Evolutionary conservation across 306 rosid genomes (phyloP).

Genomic region (Corylus heterophylla): DNA sequence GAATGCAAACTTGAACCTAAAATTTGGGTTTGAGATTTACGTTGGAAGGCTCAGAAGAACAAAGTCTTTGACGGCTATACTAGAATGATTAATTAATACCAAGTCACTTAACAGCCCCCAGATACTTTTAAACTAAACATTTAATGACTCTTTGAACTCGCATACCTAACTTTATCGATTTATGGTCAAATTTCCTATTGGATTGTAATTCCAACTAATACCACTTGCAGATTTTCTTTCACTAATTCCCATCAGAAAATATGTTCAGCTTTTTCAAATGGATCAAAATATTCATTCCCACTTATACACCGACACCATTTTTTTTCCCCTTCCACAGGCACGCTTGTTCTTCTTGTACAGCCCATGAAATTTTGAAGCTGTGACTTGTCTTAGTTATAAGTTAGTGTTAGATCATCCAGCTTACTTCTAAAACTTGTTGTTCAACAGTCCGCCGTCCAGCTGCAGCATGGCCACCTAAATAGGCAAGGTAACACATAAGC

Average conservation of each 20-base stretch:
- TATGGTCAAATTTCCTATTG: not conserved
- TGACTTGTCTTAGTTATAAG: not conserved
- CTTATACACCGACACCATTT: not conserved
- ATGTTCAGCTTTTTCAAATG: not conserved
- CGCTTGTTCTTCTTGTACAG: not conserved
- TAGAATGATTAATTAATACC: not conserved
- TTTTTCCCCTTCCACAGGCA: not conserved
- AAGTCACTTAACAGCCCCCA: not conserved
- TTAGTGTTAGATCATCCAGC: constrained; percentile 42
- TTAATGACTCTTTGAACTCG: not conserved
- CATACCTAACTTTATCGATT: not conserved
- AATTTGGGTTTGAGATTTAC: not conserved
- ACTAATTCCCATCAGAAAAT: not conserved
- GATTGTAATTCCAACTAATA: not conserved
- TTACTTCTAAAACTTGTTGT: constrained; percentile 88
- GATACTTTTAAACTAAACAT: not conserved
- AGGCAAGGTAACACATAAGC: too few species aligned
- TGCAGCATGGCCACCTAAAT: constrained; percentile 46
- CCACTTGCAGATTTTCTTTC: not conserved
- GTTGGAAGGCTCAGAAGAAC: not conserved
- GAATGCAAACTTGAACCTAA: not conserved
- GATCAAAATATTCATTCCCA: not conserved
- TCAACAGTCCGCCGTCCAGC: constrained; percentile 78
- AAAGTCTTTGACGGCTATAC: not conserved
- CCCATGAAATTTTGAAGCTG: not conserved